Evolutionary conservation across 495 filamentous ascomycete species (phyloP).

Genomic region (Aspergillus ellipticus): DNA sequence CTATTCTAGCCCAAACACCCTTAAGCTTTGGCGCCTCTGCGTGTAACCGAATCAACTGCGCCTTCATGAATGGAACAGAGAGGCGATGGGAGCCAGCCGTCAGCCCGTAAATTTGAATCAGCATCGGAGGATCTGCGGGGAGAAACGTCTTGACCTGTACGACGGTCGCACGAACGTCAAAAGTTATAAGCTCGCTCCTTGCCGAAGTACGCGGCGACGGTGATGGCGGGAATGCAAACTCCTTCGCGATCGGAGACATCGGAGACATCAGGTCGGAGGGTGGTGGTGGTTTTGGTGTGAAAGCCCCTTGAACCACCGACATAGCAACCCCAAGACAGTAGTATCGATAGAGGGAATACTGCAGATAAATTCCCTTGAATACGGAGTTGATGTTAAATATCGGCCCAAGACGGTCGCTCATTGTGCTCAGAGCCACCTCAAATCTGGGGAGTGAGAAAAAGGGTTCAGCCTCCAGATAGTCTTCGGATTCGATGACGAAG

Average conservation of each 20-base stretch:
- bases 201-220: conserved; percentile 29
- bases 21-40: conserved; percentile 79
- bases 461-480: conserved; percentile 78
- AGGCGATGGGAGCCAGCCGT: conserved; percentile 83
- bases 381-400: conserved; percentile 83
- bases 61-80: conserved; percentile 70
- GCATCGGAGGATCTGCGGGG: conserved; percentile 81
- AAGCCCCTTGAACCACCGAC: conserved; percentile 70
- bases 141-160: conserved; percentile 85
- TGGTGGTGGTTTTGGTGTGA: conserved; percentile 46
- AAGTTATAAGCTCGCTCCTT: conserved; percentile 64
- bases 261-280: conserved; percentile 3
- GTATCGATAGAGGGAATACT: conserved; percentile 92
- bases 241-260: conserved; percentile 4
- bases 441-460: conserved; percentile 84
- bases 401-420: conserved; percentile 79
- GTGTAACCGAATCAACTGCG: conserved; percentile 76
- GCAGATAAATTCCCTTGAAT: conserved; percentile 70
- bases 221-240: conserved; percentile 17
- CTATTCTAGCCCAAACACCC: conserved; percentile 76
- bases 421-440: conserved; percentile 79
- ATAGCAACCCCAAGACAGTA: conserved; percentile 83
- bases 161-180: conserved; percentile 74
- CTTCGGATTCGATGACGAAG: conserved; percentile 81
- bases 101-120: conserved; percentile 81